Evolutionary conservation across 768 basidiomycete genomes (phyloP), one percentile per base, ranked within the genome.

Genomic region (Paxillus involutus): DNA sequence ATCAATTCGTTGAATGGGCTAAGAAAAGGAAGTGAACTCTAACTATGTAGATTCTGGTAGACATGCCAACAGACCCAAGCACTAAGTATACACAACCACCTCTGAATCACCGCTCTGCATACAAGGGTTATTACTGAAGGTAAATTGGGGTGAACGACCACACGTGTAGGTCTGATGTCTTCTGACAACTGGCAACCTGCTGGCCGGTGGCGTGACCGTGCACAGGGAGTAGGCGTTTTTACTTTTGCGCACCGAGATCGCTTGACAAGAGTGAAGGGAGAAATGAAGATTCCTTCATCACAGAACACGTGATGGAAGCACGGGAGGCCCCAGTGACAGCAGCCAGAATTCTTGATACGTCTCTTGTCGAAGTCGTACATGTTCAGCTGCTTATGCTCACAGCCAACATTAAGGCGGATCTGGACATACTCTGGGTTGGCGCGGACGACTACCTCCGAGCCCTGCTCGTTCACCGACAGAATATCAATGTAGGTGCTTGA

Each of bases 1-100:
- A 94, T 61, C 89, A 90, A 48, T 93, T 91, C 61, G 89, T 91
- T 14, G 83, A 79, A 51, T 86, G 77, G 63, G 87, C 83, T 39
- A 83, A 78, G 64, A 69, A 71, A 57, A 71, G 49, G 45, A 43
- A 47, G 44, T 56, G 35, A 62, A 39, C 11, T 13, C 21, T 21
- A 21, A 21, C 21, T 26, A 26, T 26, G n/a, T 29, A 42, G 42
- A 41, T 21, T 35, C 12, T 26, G 26, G 37, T 11, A 17, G 7
- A 44, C 21, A 14, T 21, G 5, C 21, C 30, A 14, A 29, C 8
- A 24, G 12, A n/a, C 44, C 11, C 39, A n/a, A 13, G 14, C 19
- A 14, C 26, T 19, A 13, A 19, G 24, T 29, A n/a, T 7, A n/a
- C 16, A 6, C 29, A n/a, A n/a, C 26, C 4, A 14, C 37, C 16